These are phyloP conservation scores for Globisporangium nodosum DNA, from an alignment of 352 stramenopile genomes.

Conservation along the genomic window DNA sequence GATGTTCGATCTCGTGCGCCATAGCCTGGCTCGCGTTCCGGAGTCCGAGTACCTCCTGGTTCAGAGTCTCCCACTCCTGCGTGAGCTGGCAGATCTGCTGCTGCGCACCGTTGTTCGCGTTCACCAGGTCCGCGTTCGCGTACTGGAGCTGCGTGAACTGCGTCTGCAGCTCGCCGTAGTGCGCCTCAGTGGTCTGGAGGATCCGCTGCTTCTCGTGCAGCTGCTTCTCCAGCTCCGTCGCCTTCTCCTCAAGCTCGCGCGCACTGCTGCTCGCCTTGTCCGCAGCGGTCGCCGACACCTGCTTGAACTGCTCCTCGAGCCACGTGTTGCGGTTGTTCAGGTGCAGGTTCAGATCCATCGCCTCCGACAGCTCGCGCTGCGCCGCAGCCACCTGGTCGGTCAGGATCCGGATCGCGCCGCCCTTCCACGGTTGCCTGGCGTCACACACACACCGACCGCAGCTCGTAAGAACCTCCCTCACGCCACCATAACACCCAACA, in stretches of 20 bases:
- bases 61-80: conserved; percentile 25
- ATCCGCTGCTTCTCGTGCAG: conserved; percentile 2
- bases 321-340: conserved; percentile 74
- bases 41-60: conserved; percentile 10
- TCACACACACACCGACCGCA: not conserved
- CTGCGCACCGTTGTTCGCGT: conserved; percentile 7
- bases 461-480: not conserved
- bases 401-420: conserved; percentile 51
- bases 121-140: conserved; percentile 4
- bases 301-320: conserved; percentile 67
- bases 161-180: conserved; percentile 22
- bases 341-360: conserved; percentile 79
- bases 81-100: conserved; percentile 8
- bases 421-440: conserved; percentile 30
- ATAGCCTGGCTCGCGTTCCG: conserved; percentile 2
- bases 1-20: conserved; percentile 1
- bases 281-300: conserved; percentile 25
- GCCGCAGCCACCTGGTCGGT: conserved; percentile 65
- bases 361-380: conserved; percentile 73
- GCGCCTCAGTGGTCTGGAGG: conserved; percentile 14
- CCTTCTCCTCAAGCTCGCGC: conserved; percentile 13
- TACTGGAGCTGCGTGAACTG: conserved; percentile 11
- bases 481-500: not conserved
- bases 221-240: conserved; percentile 5
- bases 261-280: conserved; percentile 19